Evolutionary conservation across 2,329 filamentous ascomycete species (phyloP).

Genomic region (Madurella mycetomatis): DNA sequence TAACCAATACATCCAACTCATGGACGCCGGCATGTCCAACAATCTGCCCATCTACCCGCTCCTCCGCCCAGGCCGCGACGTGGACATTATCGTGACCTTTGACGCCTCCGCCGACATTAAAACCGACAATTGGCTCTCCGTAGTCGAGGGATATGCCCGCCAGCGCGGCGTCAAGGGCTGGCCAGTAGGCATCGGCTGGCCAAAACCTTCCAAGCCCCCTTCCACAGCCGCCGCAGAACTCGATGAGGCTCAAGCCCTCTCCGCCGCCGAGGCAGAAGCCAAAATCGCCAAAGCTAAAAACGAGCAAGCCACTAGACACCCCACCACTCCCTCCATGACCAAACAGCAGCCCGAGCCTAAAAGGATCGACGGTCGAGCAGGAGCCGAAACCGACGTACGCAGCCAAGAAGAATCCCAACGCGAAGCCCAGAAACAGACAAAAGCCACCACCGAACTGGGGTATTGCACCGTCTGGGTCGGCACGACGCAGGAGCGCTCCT

Average conservation of each 20-base stretch:
- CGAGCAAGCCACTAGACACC: constrained; percentile 36
- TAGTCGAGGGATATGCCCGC: constrained; percentile 86
- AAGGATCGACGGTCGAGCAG: background rate
- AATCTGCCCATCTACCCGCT: constrained; percentile 95
- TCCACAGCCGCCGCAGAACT: constrained; percentile 62
- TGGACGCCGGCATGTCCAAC: constrained; percentile 99
- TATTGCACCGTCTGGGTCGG: constrained; percentile 97
- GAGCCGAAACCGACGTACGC: background rate
- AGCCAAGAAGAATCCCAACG: constrained; percentile 28
- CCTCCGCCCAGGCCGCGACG: constrained; percentile 77
- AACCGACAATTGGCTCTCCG: constrained; percentile 93
- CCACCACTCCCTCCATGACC: background rate
- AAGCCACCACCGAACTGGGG: constrained; percentile 60
- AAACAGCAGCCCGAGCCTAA: constrained; percentile 25
- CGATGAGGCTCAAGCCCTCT: constrained; percentile 60
- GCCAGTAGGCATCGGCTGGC: constrained; percentile 95
- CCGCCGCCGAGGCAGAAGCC: constrained; percentile 54
- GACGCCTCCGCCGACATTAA: constrained; percentile 91
- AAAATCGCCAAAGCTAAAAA: constrained; percentile 59
- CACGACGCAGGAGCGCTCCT: constrained; percentile 67
- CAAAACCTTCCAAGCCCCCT: constrained; percentile 55
- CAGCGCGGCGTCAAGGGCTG: constrained; percentile 90
- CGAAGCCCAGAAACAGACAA: constrained; percentile 39
- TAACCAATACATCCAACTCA: constrained; percentile 69
- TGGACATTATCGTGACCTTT: constrained; percentile 89